These are phyloP conservation scores for Talaromyces sp. DNA, from an alignment of 2,329 filamentous ascomycete genomes.

Conservation along the genomic window DNA sequence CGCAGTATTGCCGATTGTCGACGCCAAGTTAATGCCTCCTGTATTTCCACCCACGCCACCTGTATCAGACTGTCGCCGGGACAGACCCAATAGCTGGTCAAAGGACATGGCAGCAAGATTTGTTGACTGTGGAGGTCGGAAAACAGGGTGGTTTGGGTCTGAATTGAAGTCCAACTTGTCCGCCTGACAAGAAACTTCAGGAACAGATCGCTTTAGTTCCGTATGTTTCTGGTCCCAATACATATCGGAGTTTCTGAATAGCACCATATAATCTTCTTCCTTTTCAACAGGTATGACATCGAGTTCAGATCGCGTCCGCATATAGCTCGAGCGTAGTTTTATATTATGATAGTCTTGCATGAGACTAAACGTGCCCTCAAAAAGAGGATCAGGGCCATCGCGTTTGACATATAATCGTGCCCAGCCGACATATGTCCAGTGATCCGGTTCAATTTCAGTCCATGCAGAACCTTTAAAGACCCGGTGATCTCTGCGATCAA, in stretches of 20 bases:
- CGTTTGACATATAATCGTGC: constrained; percentile 70
- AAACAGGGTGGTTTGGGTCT: constrained; percentile 65
- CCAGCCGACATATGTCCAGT: constrained; percentile 82
- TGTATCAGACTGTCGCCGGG: constrained; percentile 62
- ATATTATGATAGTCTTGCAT: constrained; percentile 81
- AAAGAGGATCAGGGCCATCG: constrained; percentile 74
- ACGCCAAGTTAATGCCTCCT: constrained; percentile 70
- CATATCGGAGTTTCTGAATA: constrained; percentile 90
- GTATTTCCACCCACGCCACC: constrained; percentile 66
- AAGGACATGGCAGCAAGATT: constrained; percentile 59
- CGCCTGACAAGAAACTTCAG: constrained; percentile 56
- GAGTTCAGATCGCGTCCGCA: constrained; percentile 61
- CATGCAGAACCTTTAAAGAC: constrained; percentile 80
- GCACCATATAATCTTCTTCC: constrained; percentile 72
- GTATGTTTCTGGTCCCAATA: constrained; percentile 35
- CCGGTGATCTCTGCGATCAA: constrained; percentile 69
- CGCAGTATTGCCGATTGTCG: constrained; percentile 71
- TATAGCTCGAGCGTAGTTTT: constrained; percentile 68
- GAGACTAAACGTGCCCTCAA: constrained; percentile 83
- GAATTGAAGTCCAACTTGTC: constrained; percentile 76
- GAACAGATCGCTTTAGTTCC: constrained; percentile 60
- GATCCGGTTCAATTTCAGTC: constrained; percentile 56
- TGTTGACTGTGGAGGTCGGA: constrained; percentile 49
- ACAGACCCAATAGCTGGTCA: constrained; percentile 61
- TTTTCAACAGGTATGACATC: constrained; percentile 61